Evolutionary conservation across 202 grass and related monocot genomes (phyloP).

Genomic region (Setaria italica): DNA sequence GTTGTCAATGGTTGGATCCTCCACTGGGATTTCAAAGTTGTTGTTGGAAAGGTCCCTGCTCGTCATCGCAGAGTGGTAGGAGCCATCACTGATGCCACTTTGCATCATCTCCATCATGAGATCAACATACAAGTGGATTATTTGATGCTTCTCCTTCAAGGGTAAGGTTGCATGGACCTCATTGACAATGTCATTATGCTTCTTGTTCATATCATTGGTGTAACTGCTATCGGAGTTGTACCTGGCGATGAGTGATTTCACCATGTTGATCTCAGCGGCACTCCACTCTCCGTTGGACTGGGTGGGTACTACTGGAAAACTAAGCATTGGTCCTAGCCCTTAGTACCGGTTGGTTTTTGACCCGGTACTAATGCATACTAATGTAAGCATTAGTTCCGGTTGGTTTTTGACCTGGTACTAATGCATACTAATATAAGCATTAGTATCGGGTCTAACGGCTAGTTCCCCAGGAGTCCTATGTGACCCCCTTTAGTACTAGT

Average conservation of each 20-base stretch:
- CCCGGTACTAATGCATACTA: no score
- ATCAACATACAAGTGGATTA: constrained; percentile 36
- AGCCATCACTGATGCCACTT: rapidly evolving
- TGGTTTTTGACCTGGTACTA: no score
- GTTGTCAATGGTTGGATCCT: not conserved
- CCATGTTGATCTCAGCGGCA: constrained; percentile 12
- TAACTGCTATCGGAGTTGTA: not conserved
- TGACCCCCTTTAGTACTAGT: no score
- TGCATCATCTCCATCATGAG: not conserved
- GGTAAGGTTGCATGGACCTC: constrained; percentile 8
- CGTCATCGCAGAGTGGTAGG: rapidly evolving
- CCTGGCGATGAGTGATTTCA: constrained; percentile 8
- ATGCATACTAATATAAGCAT: no score
- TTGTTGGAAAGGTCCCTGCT: no score
- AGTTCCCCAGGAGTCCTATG: no score
- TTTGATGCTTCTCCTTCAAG: constrained; percentile 17
- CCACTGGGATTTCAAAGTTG: not conserved
- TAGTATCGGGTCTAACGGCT: no score
- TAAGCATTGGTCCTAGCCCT: no score
- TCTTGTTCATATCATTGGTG: not conserved
- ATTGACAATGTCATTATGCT: constrained; percentile 10
- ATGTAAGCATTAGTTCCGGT: no score
- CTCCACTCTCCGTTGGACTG: constrained; percentile 31
- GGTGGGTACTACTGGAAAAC: no score
- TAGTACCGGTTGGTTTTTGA: no score